These are phyloP conservation scores for Leptomonas seymouri DNA, from an alignment of 208 protist species.

Conservation along the genomic window DNA sequence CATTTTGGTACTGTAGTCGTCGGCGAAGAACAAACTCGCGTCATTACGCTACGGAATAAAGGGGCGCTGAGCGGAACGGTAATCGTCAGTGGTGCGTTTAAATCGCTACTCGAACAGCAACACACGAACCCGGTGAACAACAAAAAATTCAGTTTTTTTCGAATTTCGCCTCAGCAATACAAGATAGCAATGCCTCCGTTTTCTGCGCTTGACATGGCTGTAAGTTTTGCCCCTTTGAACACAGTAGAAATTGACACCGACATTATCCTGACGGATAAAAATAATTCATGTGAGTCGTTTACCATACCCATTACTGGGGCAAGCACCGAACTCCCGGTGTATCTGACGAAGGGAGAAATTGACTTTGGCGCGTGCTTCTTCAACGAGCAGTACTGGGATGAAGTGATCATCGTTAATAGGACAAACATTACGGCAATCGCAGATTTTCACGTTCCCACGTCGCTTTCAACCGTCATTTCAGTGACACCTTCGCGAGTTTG, in stretches of 20 bases:
- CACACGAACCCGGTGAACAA: constrained; percentile 46
- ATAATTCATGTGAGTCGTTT: constrained; percentile 16
- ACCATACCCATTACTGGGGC: constrained; percentile 46
- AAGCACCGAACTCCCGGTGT: constrained; percentile 72
- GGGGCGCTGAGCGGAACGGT: constrained; percentile 66
- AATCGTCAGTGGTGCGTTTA: constrained; percentile 60
- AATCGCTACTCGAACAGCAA: constrained; percentile 57
- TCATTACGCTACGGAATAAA: constrained; percentile 72
- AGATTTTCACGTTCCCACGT: constrained; percentile 17
- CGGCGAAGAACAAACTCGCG: constrained; percentile 49
- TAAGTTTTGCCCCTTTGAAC: constrained; percentile 58
- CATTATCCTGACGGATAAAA: constrained; percentile 59
- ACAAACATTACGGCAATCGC: constrained; percentile 56
- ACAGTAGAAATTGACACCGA: constrained; percentile 38
- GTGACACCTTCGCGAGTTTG: constrained; percentile 41
- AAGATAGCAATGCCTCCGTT: constrained; percentile 53
- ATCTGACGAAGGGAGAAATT: constrained; percentile 56
- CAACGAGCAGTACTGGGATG: constrained; percentile 69
- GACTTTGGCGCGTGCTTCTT: constrained; percentile 85
- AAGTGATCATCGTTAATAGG: constrained; percentile 63
- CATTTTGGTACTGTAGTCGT: constrained; percentile 84
- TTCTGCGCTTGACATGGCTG: constrained; percentile 41
- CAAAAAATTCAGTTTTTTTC: constrained; percentile 40
- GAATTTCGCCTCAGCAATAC: constrained; percentile 52
- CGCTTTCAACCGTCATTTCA: constrained; percentile 15